These are phyloP conservation scores for Boechera divaricarpa DNA, from an alignment of 345 rosid species.

Conservation along the genomic window DNA sequence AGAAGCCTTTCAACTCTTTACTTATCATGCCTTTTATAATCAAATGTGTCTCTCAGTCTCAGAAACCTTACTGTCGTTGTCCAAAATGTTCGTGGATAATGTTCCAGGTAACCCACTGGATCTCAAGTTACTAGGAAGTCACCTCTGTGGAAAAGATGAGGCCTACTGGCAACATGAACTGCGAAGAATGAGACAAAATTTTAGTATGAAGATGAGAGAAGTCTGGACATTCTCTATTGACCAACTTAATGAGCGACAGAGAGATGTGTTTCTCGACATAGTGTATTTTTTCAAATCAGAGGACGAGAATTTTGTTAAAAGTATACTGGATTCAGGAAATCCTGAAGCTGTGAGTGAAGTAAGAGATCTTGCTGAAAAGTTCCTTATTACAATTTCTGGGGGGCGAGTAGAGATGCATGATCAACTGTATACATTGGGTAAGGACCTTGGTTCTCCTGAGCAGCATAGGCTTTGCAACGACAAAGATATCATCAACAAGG, in stretches of 20 bases:
- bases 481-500: not conserved
- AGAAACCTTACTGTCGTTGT: not conserved
- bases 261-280: constrained; percentile 42
- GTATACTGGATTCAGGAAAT: constrained; percentile 21
- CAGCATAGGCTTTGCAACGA: not conserved
- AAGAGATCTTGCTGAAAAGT: constrained; percentile 24
- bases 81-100: constrained; percentile 16
- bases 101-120: constrained; percentile 43
- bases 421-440: constrained; percentile 22
- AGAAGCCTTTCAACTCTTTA: constrained; percentile 30
- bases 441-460: not conserved
- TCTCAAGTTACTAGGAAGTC: constrained; percentile 38
- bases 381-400: constrained; percentile 17
- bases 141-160: not conserved
- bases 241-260: constrained; percentile 15
- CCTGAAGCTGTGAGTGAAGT: not conserved
- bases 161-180: constrained; percentile 32
- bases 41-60: not conserved
- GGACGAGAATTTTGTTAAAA: not conserved
- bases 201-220: not conserved
- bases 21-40: constrained; percentile 11
- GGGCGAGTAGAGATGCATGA: constrained; percentile 34
- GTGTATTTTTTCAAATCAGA: constrained; percentile 36
- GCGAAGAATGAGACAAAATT: not conserved
- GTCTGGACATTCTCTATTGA: constrained; percentile 33